A percentile compares a stretch with the other conserved stretches of the same genome.
These are phyloP conservation scores for Anthoceros angustus DNA, from an alignment of 225 moss, liverwort and hornwort species.

Conservation along the genomic window DNA sequence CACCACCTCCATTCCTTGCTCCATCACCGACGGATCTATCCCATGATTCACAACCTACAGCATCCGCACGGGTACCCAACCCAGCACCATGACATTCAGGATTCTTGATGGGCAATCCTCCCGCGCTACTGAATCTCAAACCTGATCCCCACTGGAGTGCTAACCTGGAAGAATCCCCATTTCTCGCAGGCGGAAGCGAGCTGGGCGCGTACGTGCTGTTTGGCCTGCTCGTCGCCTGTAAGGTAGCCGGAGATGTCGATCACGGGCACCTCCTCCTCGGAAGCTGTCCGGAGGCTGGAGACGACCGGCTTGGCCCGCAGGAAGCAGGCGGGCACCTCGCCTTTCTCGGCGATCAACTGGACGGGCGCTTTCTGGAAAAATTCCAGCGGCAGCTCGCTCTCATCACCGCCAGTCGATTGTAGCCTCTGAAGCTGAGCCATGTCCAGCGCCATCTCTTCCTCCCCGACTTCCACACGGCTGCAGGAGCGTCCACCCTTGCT, in stretches of 20 bases:
- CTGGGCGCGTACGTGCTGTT: not conserved
- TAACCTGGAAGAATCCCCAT: not conserved
- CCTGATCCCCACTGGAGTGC: not conserved
- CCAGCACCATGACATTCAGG: too few relatives aligned
- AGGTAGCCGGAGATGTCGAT: not conserved
- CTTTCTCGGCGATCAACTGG: not conserved
- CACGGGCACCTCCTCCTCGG: not conserved
- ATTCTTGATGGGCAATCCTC: too few relatives aligned
- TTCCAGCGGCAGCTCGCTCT: not conserved
- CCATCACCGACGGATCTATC: not conserved
- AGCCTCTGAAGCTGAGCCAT: too few relatives aligned
- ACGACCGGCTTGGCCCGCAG: not conserved
- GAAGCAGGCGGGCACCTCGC: not conserved
- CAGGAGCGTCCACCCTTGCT: too few relatives aligned
- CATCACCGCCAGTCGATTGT: not conserved
- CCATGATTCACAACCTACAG: conserved; percentile 1
- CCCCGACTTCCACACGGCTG: too few relatives aligned
- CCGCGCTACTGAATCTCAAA: too few relatives aligned
- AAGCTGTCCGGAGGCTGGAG: not conserved
- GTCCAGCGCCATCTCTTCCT: too few relatives aligned
- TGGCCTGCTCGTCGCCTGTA: not conserved
- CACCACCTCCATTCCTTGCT: not conserved
- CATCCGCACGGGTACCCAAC: too few relatives aligned
- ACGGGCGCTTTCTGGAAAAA: not conserved
- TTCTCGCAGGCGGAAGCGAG: not conserved